phyloP scores from a whole-genome alignment of 768 basidiomycete species.

The Pleurotus djamor region DNA sequence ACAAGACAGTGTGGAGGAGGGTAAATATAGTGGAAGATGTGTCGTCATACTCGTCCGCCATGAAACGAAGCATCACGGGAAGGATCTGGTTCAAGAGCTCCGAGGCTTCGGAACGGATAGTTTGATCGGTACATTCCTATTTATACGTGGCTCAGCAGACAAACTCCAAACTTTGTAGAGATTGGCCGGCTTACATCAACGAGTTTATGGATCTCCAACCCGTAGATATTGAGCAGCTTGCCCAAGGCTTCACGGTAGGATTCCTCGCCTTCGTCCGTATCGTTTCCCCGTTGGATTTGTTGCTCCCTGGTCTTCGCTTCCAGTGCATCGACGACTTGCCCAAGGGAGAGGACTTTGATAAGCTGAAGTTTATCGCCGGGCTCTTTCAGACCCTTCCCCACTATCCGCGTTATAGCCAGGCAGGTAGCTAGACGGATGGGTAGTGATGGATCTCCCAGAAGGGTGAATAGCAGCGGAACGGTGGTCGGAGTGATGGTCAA shows the following conservation, averaged over 20 bases:
- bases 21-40: constrained; percentile 85
- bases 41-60: constrained; percentile 90
- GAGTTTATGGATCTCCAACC: constrained; percentile 83
- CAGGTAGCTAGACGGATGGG: constrained; percentile 84
- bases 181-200: constrained; percentile 59
- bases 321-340: constrained; percentile 76
- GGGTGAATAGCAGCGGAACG: constrained; percentile 78
- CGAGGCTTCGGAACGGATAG: constrained; percentile 62
- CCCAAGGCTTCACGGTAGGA: constrained; percentile 89
- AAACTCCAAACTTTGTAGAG: neutral
- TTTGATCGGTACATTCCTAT: constrained; percentile 61
- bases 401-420: constrained; percentile 75
- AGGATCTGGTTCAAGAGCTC: constrained; percentile 63
- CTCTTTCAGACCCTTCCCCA: constrained; percentile 94
- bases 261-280: constrained; percentile 85
- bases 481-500: constrained; percentile 91
- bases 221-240: constrained; percentile 77
- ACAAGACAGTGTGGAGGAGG: constrained; percentile 71
- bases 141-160: neutral
- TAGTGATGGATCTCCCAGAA: constrained; percentile 76
- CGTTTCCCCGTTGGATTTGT: constrained; percentile 59
- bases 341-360: constrained; percentile 85
- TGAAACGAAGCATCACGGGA: constrained; percentile 82
- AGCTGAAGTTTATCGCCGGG: constrained; percentile 86
- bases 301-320: constrained; percentile 73